Evolutionary conservation across 768 basidiomycete genomes (phyloP).

Genomic region (Mycena polygramma): DNA sequence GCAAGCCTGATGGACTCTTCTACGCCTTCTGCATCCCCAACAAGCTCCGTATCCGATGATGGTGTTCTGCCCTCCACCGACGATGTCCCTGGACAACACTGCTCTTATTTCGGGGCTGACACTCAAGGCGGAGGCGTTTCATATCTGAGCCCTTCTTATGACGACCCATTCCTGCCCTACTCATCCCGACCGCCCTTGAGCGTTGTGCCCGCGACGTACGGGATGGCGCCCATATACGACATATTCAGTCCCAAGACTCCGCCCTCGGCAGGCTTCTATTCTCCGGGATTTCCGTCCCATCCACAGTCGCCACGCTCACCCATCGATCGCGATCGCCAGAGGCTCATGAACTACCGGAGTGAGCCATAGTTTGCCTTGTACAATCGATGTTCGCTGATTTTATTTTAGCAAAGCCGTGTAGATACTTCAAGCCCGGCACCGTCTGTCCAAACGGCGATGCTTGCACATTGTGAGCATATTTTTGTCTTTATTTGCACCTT

Average conservation of each 20-base stretch:
- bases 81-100: constrained; percentile 7
- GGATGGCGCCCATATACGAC: constrained; percentile 29
- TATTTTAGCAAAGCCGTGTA: constrained; percentile 70
- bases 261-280: constrained; percentile 14
- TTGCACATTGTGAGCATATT: constrained; percentile 69
- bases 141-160: constrained; percentile 1
- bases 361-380: not conserved
- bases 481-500: not conserved
- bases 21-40: constrained; percentile 26
- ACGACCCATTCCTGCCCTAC: constrained; percentile 8
- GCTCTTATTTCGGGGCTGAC: constrained; percentile 18
- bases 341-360: constrained; percentile 28
- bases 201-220: constrained; percentile 18
- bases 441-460: constrained; percentile 65
- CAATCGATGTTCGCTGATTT: not conserved
- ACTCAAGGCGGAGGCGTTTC: not conserved
- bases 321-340: constrained; percentile 19
- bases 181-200: constrained; percentile 10
- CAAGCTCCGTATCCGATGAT: constrained; percentile 27
- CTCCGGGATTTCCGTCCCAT: not conserved
- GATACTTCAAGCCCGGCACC: constrained; percentile 61
- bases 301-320: constrained; percentile 2
- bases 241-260: constrained; percentile 32
- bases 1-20: constrained; percentile 4
- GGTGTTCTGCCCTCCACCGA: constrained; percentile 7